These are phyloP conservation scores for Phytophthora fragariaefolia DNA, from an alignment of 352 stramenopile species.

Conservation along the genomic window DNA sequence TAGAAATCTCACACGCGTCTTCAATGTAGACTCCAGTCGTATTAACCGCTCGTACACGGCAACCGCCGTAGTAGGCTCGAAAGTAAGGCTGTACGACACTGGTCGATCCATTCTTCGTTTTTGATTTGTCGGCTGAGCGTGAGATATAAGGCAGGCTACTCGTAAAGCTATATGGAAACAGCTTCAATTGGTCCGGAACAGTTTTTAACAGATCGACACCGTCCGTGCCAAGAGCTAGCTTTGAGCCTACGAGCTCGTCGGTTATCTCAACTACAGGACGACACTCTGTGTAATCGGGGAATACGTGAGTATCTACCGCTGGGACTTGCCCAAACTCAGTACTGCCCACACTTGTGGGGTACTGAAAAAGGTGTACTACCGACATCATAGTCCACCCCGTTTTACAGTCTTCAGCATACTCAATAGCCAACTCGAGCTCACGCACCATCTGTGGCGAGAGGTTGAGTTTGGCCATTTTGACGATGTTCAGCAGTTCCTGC, in stretches of 20 bases:
- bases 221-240: slow-evolving; percentile 22
- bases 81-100: slow-evolving; percentile 26
- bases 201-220: slow-evolving; percentile 16
- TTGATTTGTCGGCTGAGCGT: slow-evolving; percentile 1
- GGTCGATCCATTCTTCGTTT: slow-evolving; percentile 16
- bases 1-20: slow-evolving; percentile 11
- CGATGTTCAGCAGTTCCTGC: slow-evolving; percentile 23
- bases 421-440: slow-evolving; percentile 13
- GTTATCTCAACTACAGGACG: slow-evolving; percentile 20
- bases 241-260: slow-evolving; percentile 22
- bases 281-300: slow-evolving; percentile 39
- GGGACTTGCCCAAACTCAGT: slow-evolving; percentile 18
- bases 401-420: slow-evolving; percentile 1
- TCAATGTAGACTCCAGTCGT: slow-evolving; percentile 30
- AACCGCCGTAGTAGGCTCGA: slow-evolving; percentile 32
- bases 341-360: not conserved
- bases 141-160: slow-evolving; percentile 20
- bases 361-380: slow-evolving; percentile 18
- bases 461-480: slow-evolving; percentile 19
- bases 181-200: slow-evolving; percentile 22
- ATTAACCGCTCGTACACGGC: slow-evolving; percentile 29
- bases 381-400: slow-evolving; percentile 22
- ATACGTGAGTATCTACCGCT: slow-evolving; percentile 26
- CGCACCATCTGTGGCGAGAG: slow-evolving; percentile 21
- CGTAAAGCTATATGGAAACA: slow-evolving; percentile 37